Evolutionary conservation across 2,329 filamentous ascomycete species (phyloP), one percentile per base, ranked within the genome.

Genomic region (Juglanconis sp.): DNA sequence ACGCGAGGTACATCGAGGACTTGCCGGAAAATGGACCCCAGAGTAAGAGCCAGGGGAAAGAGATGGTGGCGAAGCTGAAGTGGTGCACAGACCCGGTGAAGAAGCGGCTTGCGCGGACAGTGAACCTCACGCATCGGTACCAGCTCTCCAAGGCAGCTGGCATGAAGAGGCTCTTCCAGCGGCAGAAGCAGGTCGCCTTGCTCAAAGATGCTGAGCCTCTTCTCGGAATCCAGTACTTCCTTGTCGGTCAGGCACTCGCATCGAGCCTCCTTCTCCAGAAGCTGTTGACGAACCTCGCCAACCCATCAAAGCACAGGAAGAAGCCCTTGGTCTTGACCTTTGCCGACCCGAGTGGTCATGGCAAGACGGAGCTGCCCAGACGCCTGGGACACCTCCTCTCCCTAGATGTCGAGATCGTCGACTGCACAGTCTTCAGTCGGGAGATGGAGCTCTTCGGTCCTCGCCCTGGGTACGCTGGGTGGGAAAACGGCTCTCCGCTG

Each of bases 351-450:
- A 77, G 75, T 40, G 79, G 79, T 0, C 79, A 81, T 60, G 79
- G 80, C 4, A 82, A 82, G 67, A 81, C 78, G 0, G 78, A 81
- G 60, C 66, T 82, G 11, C 78, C 79, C 0, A 69, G 70, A 13
- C 68, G 68, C 7, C 71, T 82, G 30, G 75, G 76, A 1, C 56
- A 72, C 2, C 69, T 81, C 2, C 66, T 81, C 8, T 73, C 70
- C 0, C 60, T 77, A 1, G 69, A 74, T 2, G 63, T 76, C 32
- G 64, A 74, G 10, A 63, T 66, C 1, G 72, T 81, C 3, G 76
- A 80, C 63, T 78, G 74, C 59, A 74, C 77, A 0, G 70, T 67
- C 1, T 68, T 78, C 51, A 72, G 64, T 5, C 62, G 61, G 1
- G 72, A 76, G 35, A 69, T 64, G 3, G 77, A 79, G 9, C 65